phyloP scores from a whole-genome alignment of 768 basidiomycete genomes.

The Gymnopilus junonius region DNA sequence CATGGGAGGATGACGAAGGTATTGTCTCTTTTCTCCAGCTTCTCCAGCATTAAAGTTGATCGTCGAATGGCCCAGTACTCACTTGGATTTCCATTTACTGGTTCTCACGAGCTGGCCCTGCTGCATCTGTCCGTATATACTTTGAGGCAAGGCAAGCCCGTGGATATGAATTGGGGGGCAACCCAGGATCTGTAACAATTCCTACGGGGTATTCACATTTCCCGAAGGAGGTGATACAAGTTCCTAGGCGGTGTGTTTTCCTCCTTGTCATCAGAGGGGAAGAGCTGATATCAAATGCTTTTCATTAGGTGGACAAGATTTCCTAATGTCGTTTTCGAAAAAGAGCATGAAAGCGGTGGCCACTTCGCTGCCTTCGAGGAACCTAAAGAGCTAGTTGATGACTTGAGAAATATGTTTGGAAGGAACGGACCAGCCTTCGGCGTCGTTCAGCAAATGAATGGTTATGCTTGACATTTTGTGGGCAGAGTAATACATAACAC shows the following conservation, averaged over 20 bases:
- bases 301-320: conserved; percentile 48
- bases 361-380: conserved; percentile 62
- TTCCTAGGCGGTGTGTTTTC: conserved; percentile 38
- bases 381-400: conserved; percentile 50
- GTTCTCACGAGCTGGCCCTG: conserved; percentile 62
- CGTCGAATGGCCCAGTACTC: conserved; percentile 40
- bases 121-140: too few species aligned
- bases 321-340: conserved; percentile 48
- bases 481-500: too few species aligned
- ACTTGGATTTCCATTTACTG: conserved; percentile 64
- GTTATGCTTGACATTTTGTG: conserved; percentile 38
- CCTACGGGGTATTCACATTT: too few species aligned
- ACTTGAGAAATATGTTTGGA: conserved; percentile 61
- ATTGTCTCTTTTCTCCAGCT: neutral
- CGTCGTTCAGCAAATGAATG: conserved; percentile 48
- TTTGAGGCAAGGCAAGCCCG: conserved; percentile 44
- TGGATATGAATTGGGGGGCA: neutral
- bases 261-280: too few species aligned
- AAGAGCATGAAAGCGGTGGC: conserved; percentile 53
- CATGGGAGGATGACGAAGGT: conserved; percentile 52
- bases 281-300: too few species aligned
- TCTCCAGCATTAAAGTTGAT: neutral
- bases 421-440: conserved; percentile 52
- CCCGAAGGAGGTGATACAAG: conserved; percentile 45
- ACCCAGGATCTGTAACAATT: conserved; percentile 27